Base-by-base conservation (phyloP, 2,329 filamentous ascomycete genomes). In the Fulvia fulva region DNA sequence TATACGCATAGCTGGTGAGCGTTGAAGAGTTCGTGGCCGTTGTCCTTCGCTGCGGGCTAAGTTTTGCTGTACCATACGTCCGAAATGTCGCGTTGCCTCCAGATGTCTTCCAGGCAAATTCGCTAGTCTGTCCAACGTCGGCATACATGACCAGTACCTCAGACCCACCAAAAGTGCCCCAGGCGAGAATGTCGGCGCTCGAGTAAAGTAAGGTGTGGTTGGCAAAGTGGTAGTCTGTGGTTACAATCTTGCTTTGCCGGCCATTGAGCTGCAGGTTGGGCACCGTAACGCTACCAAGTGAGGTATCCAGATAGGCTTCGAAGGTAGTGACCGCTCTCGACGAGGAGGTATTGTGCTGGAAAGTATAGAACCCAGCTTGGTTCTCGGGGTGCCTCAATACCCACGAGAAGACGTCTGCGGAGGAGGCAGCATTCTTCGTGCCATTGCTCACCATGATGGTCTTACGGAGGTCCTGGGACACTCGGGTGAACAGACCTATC, bases 201-300 rank as follows among this genome's bases (percentile, higher is more conserved):
- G 81, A 83, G 67, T 84, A 84, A 0, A 84, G 68, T 0, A 84
- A 68, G 0, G 71, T 80, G 1, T 64, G 34, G 51, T 51, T 51
- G 69, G 19, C 26, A 26, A 54, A 51, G 26, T 53, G 50, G 53
- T 86, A 87, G 64, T 87, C 84, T 0, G 83, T 84, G 0, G 84
- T 81, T 5, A 86, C 69, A 16, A 87, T 82, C 74, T 87, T 87
- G 16, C 83, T 81, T 52, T 86, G 81, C 34, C 85, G 81, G 0
- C 85, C 85, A 53, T 85, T 80, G 43, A 87, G 76, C 9, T 80
- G 75, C 43, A 86, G 78, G 55, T 80, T 78, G 0, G 84, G 83
- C 16, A 87, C 76, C 0, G 78, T 81, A 5, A 86, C 62, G 2
- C 75, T 69, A 0, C 85, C 85, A 11, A 74, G 73, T 0, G 84